phyloP scores from a whole-genome alignment of 331 rosid genomes.

The Ulmus americana region DNA sequence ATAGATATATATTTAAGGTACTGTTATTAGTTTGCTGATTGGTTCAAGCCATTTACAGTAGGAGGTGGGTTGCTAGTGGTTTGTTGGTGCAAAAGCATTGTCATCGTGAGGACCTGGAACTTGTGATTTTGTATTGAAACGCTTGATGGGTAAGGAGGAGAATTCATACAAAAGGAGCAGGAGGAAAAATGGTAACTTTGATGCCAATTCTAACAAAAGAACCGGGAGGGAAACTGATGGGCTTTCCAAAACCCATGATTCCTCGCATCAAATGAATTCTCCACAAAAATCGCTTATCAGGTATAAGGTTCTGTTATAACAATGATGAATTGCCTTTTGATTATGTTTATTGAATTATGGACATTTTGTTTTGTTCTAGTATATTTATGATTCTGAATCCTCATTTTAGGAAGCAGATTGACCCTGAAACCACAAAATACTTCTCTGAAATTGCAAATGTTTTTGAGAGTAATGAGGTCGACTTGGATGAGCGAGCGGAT shows the following conservation, averaged over 20 bases:
- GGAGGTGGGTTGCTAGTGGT: conserved; percentile 31
- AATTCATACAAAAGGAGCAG: conserved; percentile 21
- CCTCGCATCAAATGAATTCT: conserved; percentile 12
- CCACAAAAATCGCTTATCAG: conserved; percentile 41
- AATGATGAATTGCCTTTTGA: not conserved
- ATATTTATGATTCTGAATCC: conserved; percentile 13
- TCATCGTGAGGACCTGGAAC: conserved; percentile 26
- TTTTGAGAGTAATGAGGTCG: conserved; percentile 51
- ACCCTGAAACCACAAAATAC: conserved; percentile 64
- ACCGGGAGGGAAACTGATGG: conserved; percentile 17
- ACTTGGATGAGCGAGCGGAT: conserved; percentile 60
- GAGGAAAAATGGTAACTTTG: conserved; percentile 34
- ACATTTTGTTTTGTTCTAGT: not conserved
- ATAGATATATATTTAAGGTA: not conserved
- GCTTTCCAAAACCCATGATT: conserved; percentile 10
- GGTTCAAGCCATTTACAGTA: not conserved
- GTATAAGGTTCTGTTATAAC: conserved; percentile 21
- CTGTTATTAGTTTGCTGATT: not conserved
- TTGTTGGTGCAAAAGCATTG: conserved; percentile 52
- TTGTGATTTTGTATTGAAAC: conserved; percentile 15
- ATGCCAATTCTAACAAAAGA: conserved; percentile 23
- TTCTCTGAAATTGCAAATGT: conserved; percentile 71
- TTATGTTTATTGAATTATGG: not conserved
- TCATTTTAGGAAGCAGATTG: conserved; percentile 68
- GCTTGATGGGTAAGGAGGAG: conserved; percentile 40